These are phyloP conservation scores for Mariannaea elegans DNA, from an alignment of 2,329 filamentous ascomycete genomes.

Conservation along the genomic window DNA sequence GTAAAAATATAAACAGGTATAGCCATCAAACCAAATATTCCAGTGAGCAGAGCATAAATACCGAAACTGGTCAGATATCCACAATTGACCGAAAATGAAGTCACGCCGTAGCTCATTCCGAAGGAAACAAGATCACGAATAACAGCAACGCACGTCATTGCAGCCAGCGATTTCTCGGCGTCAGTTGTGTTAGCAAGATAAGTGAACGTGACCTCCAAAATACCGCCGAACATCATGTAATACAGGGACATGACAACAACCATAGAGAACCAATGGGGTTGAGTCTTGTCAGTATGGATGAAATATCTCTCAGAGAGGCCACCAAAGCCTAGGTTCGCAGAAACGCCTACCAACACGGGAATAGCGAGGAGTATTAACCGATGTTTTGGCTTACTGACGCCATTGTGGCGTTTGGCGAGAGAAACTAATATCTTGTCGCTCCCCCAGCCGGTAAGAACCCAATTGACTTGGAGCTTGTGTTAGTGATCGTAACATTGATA, in stretches of 20 bases:
- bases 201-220: neutral
- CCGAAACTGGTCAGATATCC: neutral
- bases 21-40: neutral
- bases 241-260: neutral
- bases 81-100: neutral
- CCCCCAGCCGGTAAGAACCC: neutral
- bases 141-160: neutral
- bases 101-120: neutral
- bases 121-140: neutral
- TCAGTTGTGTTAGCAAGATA: neutral
- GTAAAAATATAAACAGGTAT: no score
- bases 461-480: neutral
- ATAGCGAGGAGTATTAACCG: neutral
- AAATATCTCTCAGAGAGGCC: neutral
- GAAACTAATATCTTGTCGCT: neutral
- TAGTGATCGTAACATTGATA: no score
- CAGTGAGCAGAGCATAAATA: neutral
- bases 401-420: neutral
- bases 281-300: neutral
- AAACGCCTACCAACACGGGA: neutral
- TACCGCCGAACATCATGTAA: neutral
- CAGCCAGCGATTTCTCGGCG: neutral
- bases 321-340: neutral
- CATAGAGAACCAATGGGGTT: neutral
- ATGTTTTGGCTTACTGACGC: neutral